A percentile compares a stretch with the other conserved stretches of the same genome.
Evolutionary conservation across 176 grass and related monocot genomes (phyloP).

Genomic region (Calamus simplicifolius): DNA sequence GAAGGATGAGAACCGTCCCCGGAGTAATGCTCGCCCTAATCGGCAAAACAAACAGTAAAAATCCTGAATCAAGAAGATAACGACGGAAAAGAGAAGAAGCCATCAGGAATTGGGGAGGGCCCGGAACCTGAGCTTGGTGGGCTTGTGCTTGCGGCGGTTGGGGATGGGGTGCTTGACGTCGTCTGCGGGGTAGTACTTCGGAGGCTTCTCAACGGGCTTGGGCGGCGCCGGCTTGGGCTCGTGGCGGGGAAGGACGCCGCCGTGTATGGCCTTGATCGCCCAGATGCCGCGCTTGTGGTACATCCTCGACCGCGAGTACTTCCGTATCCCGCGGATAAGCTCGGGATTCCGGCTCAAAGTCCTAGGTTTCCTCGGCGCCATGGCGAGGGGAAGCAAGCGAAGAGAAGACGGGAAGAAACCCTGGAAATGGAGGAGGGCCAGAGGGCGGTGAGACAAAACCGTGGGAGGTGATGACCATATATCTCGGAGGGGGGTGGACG

Average conservation of each 20-base stretch:
- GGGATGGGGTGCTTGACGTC: background rate
- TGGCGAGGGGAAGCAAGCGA: background rate
- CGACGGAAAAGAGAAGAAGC: background rate
- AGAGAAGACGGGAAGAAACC: no score
- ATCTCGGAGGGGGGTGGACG: no score
- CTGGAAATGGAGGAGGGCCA: no score
- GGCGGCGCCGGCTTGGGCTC: background rate
- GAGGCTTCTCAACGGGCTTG: background rate
- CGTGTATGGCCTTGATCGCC: conserved; percentile 14
- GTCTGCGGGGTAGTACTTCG: conserved; percentile 8
- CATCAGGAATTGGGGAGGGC: background rate
- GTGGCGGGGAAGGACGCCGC: conserved; percentile 4
- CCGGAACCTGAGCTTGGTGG: conserved; percentile 2
- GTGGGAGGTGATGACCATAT: no score
- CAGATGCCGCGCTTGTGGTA: conserved; percentile 17
- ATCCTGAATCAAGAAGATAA: background rate
- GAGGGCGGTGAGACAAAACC: no score
- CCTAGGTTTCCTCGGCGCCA: background rate
- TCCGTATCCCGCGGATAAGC: background rate
- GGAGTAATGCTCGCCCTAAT: conserved; percentile 12
- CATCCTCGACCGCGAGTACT: conserved; percentile 11
- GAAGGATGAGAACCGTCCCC: conserved; percentile 16
- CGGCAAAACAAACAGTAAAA: background rate
- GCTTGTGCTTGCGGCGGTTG: conserved; percentile 14
- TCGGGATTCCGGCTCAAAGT: background rate